phyloP scores from a whole-genome alignment of 2,329 filamentous ascomycete species.

The Xylariaceae sp. region DNA sequence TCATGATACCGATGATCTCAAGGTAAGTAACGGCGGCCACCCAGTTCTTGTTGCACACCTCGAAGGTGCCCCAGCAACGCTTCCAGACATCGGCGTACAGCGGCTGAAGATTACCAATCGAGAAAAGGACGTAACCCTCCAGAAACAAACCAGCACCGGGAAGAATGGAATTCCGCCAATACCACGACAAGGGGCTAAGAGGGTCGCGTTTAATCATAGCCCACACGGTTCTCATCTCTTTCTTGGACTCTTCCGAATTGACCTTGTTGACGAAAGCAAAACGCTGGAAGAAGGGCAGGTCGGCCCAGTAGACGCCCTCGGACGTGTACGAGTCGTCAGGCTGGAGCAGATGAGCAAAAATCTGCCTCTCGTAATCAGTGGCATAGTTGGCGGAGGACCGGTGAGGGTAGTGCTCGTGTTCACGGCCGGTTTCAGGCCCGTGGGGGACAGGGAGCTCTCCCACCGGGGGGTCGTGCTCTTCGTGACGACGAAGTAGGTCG shows the following conservation, averaged over 20 bases:
- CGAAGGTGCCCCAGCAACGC: slow-evolving; percentile 63
- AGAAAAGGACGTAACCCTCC: slow-evolving; percentile 95
- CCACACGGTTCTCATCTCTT: slow-evolving; percentile 64
- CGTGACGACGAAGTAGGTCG: slow-evolving; percentile 35
- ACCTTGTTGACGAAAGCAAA: slow-evolving; percentile 69
- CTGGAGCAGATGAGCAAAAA: slow-evolving; percentile 74
- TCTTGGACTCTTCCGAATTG: slow-evolving; percentile 62
- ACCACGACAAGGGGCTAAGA: slow-evolving; percentile 75
- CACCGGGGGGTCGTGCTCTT: slow-evolving; percentile 38
- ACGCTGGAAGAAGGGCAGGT: slow-evolving; percentile 66
- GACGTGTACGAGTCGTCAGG: slow-evolving; percentile 83
- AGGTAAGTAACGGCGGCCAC: slow-evolving; percentile 80
- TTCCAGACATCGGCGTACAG: slow-evolving; percentile 73
- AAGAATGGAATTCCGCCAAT: slow-evolving; percentile 84
- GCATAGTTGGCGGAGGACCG: slow-evolving; percentile 35
- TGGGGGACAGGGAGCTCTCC: slow-evolving; percentile 54
- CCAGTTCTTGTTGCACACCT: slow-evolving; percentile 74
- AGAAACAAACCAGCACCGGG: slow-evolving; percentile 88
- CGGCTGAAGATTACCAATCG: slow-evolving; percentile 85
- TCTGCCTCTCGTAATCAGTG: slow-evolving; percentile 48
- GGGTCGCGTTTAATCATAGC: slow-evolving; percentile 82
- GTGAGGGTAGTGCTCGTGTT: slow-evolving; percentile 43
- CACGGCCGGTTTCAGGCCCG: slow-evolving; percentile 44
- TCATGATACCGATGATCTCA: slow-evolving; percentile 91
- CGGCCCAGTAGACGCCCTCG: slow-evolving; percentile 88